These are phyloP conservation scores for Neonectria sp. DNA, from an alignment of 2,329 filamentous ascomycete genomes.

Conservation along the genomic window DNA sequence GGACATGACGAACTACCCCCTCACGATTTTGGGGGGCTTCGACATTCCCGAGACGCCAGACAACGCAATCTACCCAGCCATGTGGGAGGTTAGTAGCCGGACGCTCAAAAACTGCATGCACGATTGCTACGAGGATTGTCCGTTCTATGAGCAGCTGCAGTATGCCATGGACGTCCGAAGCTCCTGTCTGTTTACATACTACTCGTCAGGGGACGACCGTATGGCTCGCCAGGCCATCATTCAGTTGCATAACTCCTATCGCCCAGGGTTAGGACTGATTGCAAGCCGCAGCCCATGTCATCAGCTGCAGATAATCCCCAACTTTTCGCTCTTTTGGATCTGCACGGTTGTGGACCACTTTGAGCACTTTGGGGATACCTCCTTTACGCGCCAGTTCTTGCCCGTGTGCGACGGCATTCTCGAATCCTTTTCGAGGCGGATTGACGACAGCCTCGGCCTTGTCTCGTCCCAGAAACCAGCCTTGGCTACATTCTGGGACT, in stretches of 20 bases:
- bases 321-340: conserved; percentile 56
- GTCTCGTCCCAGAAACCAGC: background rate
- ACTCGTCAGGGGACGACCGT: conserved; percentile 49
- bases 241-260: conserved; percentile 43
- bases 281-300: conserved; percentile 53
- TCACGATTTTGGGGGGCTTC: background rate
- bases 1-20: conserved; percentile 15
- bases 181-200: conserved; percentile 50
- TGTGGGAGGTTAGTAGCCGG: conserved; percentile 37
- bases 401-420: conserved; percentile 51
- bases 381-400: conserved; percentile 49
- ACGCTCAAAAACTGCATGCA: conserved; percentile 46
- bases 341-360: conserved; percentile 53
- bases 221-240: conserved; percentile 50
- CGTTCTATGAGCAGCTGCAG: conserved; percentile 54
- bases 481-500: conserved; percentile 46
- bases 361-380: conserved; percentile 50
- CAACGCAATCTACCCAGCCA: background rate
- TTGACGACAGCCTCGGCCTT: conserved; percentile 9
- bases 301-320: conserved; percentile 52
- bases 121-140: conserved; percentile 53
- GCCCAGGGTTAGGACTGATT: conserved; percentile 46
- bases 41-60: background rate
- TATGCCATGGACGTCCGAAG: conserved; percentile 50
- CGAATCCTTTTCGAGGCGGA: conserved; percentile 41